Evolutionary conservation across 306 rosid species (phyloP), one percentile per base, ranked within the genome.

Genomic region (Alnus glutinosa): DNA sequence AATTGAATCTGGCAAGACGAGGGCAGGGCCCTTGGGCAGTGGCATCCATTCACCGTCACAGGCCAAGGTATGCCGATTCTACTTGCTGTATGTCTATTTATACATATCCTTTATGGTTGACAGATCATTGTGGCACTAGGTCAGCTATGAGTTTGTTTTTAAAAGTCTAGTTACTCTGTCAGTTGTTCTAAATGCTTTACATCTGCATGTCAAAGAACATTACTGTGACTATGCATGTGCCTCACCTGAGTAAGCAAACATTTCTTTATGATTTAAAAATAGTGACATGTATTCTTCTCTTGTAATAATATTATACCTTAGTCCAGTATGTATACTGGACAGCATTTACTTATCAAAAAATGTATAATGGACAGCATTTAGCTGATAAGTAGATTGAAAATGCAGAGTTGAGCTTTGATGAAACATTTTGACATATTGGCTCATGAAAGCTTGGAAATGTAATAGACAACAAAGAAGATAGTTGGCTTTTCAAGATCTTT

Each of bases 21-120:
- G 79, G 86, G 85, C 81, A 47, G 75, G 75, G 76, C 69, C 85
- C 68, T 80, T 74, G 71, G 86, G 54, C 70, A 75, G 84, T 78
- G 80, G 83, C 81, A 71, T 75, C 79, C 67, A 67, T 49, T 76
- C 70, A 63, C 79, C 75, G 46, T 87, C 85, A 58, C 73, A 82
- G 50, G 52, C 78, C 82, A 82, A 84, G 92, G 97, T 95, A 82
- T 55, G 89, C 70, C 57, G 61, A 71, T 80, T 69, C 55, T 74
- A 5, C 48, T 32, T 77, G 58, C 14, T 23, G 47, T 75, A 64
- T 78, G 37, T 15, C 57, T 71, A 50, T 77, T 73, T 81, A 12
- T 70, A 19, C 19, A 4, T 46, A 70, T 68, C 72, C 72, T 42
- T 39, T 36, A 42, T 51, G 54, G 46, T 82, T 71, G 79, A 71